A percentile compares a stretch with the other conserved stretches of the same genome.
These are phyloP conservation scores for Zoysia japonica DNA, from an alignment of 176 grass and related monocot genomes.

Conservation along the genomic window DNA sequence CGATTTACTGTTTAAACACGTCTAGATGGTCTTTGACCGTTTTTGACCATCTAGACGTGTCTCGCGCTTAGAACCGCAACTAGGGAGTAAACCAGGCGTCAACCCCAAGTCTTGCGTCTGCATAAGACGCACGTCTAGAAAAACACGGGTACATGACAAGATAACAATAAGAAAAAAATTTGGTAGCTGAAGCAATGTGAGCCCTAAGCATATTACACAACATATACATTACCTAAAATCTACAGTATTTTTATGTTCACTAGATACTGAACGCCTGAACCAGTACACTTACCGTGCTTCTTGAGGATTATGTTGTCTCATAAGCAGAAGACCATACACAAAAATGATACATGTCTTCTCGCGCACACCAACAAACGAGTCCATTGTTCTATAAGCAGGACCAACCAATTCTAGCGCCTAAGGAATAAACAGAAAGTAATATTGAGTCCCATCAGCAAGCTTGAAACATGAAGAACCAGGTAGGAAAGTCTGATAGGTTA, in stretches of 20 bases:
- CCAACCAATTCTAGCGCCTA: constrained; percentile 84
- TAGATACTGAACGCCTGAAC: neutral
- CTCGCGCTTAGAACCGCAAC: too few species aligned
- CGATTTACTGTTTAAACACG: too few species aligned
- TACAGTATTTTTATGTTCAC: constrained; percentile 1
- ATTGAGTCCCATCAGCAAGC: constrained; percentile 12
- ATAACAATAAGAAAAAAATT: neutral
- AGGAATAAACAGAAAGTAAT: constrained; percentile 23
- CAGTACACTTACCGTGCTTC: constrained; percentile 66
- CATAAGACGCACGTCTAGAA: too few species aligned
- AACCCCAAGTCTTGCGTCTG: too few species aligned
- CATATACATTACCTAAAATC: neutral
- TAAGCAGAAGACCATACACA: constrained; percentile 86
- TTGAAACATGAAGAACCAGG: constrained; percentile 2
- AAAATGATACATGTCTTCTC: constrained; percentile 96
- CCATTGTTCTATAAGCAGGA: constrained; percentile 80
- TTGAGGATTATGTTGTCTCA: constrained; percentile 94
- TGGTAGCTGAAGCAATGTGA: neutral
- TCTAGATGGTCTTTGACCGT: too few species aligned
- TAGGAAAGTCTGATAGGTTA: neutral
- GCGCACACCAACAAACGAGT: constrained; percentile 84
- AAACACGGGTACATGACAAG: neutral
- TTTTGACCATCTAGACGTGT: too few species aligned
- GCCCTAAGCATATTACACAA: neutral
- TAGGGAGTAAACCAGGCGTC: too few species aligned